phyloP scores from a whole-genome alignment of 371 early-diverging fungal genomes.

The Nosema muscidifuracis region DNA sequence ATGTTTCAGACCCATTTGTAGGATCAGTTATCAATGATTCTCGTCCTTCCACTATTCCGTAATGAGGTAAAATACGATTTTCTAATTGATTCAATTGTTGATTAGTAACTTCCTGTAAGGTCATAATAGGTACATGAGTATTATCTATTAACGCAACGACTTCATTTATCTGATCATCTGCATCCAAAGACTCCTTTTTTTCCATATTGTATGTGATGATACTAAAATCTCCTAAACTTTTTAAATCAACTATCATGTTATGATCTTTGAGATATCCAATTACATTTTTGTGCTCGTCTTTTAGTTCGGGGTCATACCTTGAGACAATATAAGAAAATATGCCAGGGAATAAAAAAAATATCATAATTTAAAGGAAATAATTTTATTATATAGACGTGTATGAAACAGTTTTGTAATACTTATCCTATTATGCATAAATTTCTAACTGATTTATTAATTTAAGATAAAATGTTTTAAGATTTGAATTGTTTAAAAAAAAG shows the following conservation, averaged over 20 bases:
- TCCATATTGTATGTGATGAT: conserved; percentile 31
- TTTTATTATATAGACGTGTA: no score
- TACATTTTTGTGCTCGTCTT: not conserved
- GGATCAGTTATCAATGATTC: not conserved
- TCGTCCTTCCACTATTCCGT: conserved; percentile 14
- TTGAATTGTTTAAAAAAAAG: no score
- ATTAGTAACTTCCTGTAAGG: conserved; percentile 24
- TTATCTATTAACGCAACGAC: conserved; percentile 2
- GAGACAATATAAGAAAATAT: not conserved
- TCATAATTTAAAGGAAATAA: no score
- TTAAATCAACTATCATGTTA: not conserved
- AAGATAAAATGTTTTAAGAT: no score
- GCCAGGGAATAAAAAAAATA: no score
- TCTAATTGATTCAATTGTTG: not conserved
- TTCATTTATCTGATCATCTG: not conserved
- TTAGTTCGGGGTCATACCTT: conserved; percentile 2
- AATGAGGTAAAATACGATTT: conserved; percentile 12
- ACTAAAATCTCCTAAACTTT: conserved; percentile 28
- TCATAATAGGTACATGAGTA: conserved; percentile 28
- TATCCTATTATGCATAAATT: no score
- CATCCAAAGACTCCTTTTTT: not conserved
- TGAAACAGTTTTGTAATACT: no score
- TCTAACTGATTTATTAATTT: no score
- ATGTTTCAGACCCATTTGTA: not conserved
- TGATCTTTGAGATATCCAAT: conserved; percentile 12